Conservation (phyloP, 495 filamentous ascomycete genomes). For the Evernia prunastri region DNA sequence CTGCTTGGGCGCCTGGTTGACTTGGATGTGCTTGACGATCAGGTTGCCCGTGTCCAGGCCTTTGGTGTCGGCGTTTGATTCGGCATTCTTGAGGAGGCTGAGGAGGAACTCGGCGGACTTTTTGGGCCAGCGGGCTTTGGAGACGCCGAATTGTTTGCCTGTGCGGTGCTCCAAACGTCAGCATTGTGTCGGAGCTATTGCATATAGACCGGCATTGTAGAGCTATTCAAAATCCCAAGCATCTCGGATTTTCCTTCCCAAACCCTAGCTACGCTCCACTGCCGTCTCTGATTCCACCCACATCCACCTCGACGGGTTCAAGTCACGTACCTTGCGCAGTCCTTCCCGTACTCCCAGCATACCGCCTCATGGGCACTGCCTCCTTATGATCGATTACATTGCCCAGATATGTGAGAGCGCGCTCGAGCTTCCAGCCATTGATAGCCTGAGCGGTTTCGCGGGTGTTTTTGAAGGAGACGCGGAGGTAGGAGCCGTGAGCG, state of each 20-base stretch:
- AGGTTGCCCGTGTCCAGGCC: slow-evolving; percentile 96
- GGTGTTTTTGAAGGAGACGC: slow-evolving; percentile 99
- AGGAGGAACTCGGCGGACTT: slow-evolving; percentile 98
- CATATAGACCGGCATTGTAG: background rate
- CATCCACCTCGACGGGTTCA: background rate
- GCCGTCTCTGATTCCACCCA: background rate
- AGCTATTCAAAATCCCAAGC: background rate
- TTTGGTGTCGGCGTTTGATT: slow-evolving; percentile 98
- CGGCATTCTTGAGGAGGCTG: slow-evolving; percentile 95
- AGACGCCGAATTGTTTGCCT: slow-evolving; percentile 99
- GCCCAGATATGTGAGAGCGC: slow-evolving; percentile 89
- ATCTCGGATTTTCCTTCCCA: background rate
- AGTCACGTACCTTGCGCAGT: slow-evolving; percentile 83
- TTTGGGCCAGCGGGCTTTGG: slow-evolving; percentile 94
- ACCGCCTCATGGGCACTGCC: slow-evolving; percentile 94
- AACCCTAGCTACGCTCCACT: background rate
- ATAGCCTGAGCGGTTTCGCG: slow-evolving; percentile 98
- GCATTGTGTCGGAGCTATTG: background rate
- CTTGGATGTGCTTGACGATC: slow-evolving; percentile 98
- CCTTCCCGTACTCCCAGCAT: slow-evolving; percentile 87
- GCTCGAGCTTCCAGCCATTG: slow-evolving; percentile 97
- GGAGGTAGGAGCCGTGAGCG: slow-evolving; percentile 95
- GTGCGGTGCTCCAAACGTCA: slow-evolving; percentile 8
- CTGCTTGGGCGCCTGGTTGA: slow-evolving; percentile 99
- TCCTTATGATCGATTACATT: slow-evolving; percentile 93